These are phyloP conservation scores for Hyaloscypha hepaticicola DNA, from an alignment of 495 filamentous ascomycete genomes.

Conservation along the genomic window DNA sequence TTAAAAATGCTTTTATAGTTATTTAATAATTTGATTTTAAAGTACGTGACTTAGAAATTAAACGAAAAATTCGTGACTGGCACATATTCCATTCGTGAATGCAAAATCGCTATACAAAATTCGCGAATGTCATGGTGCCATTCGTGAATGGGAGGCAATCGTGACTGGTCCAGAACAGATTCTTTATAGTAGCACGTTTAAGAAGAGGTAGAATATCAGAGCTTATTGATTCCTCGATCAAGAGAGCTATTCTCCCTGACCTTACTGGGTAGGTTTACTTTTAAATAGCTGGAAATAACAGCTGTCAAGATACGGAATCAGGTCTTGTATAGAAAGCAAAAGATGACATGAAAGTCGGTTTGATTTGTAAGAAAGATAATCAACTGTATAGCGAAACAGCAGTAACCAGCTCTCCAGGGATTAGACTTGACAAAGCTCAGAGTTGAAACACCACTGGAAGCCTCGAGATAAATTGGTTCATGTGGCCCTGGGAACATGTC, in stretches of 20 bases:
- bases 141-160: too few species aligned
- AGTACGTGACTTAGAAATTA: too few species aligned
- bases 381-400: slow-evolving; percentile 3
- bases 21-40: too few species aligned
- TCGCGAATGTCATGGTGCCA: too few species aligned
- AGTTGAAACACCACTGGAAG: slow-evolving; percentile 20
- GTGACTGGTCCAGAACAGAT: too few species aligned
- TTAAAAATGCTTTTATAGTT: too few species aligned
- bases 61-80: too few species aligned
- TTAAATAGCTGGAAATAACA: slow-evolving; percentile 9
- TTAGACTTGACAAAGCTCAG: slow-evolving; percentile 9
- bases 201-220: slow-evolving; percentile 13
- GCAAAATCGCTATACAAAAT: too few species aligned
- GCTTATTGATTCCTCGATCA: slow-evolving; percentile 10
- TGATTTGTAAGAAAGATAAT: slow-evolving; percentile 3
- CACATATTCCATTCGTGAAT: too few species aligned
- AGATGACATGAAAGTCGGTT: slow-evolving; percentile 12
- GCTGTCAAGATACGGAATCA: slow-evolving; percentile 12
- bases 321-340: slow-evolving; percentile 3
- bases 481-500: slow-evolving; percentile 10
- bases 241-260: slow-evolving; percentile 10
- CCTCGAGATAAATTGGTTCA: slow-evolving; percentile 19
- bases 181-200: background rate
- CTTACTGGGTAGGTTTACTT: slow-evolving; percentile 1
- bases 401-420: slow-evolving; percentile 11